A percentile compares a stretch with the other conserved stretches of the same genome.
phyloP scores from a whole-genome alignment of 2,329 filamentous ascomycete species.

The Ceratocystis destructans region DNA sequence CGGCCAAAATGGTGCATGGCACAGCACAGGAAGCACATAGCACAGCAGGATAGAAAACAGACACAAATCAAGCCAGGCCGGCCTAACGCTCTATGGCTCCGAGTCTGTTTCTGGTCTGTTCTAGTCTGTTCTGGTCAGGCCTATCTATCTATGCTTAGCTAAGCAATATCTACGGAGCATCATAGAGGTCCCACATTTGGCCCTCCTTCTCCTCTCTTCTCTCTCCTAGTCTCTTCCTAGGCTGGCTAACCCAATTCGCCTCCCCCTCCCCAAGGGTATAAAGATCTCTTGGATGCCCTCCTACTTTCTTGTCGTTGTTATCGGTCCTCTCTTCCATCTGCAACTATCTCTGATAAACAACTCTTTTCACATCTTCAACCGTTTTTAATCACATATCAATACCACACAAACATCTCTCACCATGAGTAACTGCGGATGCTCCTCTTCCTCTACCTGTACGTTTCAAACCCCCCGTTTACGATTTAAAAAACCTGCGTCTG shows the following conservation, averaged over 20 bases:
- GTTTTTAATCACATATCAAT: neutral
- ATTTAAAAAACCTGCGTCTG: neutral
- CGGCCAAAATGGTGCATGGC: too few relatives aligned
- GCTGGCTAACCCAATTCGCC: neutral
- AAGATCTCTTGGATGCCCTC: neutral
- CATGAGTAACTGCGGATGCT: slow-evolving; percentile 16
- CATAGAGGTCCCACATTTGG: neutral
- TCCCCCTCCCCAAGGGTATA: neutral
- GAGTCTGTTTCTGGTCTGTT: neutral
- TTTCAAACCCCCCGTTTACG: neutral
- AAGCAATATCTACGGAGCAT: neutral
- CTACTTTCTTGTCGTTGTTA: neutral
- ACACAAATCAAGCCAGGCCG: too few relatives aligned
- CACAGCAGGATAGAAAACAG: neutral
- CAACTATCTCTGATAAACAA: neutral
- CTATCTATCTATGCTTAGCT: neutral
- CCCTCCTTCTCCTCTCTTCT: neutral
- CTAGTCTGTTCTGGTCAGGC: neutral
- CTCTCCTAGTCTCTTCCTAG: neutral
- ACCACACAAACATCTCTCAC: slow-evolving; percentile 7
- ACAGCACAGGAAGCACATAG: neutral
- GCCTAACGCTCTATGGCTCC: too few relatives aligned
- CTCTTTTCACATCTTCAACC: neutral
- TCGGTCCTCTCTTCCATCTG: neutral
- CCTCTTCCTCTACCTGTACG: slow-evolving; percentile 14